phyloP scores from a whole-genome alignment of 2,329 filamentous ascomycete genomes.

The Calonectria crousiana region DNA sequence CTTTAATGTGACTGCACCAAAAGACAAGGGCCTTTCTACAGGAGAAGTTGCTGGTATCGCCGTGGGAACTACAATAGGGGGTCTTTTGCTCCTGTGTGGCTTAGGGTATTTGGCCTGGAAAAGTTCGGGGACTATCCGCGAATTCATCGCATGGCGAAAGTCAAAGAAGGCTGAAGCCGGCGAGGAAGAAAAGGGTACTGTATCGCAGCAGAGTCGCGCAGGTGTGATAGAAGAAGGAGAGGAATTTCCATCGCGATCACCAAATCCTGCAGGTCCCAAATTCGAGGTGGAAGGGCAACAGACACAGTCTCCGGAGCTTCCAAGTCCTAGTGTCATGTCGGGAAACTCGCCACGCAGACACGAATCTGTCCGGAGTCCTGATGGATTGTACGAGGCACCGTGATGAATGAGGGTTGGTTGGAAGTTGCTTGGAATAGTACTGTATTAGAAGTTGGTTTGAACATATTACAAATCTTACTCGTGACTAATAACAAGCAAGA shows the following conservation, averaged over 20 bases:
- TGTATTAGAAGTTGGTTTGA: neutral
- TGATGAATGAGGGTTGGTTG: neutral
- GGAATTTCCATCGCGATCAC: neutral
- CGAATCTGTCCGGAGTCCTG: neutral
- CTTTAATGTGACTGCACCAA: neutral
- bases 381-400: neutral
- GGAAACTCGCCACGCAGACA: neutral
- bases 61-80: neutral
- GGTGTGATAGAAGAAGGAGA: neutral
- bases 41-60: neutral
- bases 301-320: neutral
- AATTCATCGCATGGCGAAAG: neutral
- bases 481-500: neutral
- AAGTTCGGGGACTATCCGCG: neutral
- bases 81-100: neutral
- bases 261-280: neutral
- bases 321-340: neutral
- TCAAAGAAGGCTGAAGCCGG: neutral
- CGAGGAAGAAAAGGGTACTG: neutral
- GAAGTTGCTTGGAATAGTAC: neutral
- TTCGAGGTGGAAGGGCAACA: neutral
- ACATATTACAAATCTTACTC: neutral
- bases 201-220: neutral
- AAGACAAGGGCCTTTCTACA: neutral
- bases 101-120: neutral